A percentile compares a stretch with the other conserved stretches of the same genome.
phyloP scores from a whole-genome alignment of 208 protist species.

The Histomonas meleagridis region DNA sequence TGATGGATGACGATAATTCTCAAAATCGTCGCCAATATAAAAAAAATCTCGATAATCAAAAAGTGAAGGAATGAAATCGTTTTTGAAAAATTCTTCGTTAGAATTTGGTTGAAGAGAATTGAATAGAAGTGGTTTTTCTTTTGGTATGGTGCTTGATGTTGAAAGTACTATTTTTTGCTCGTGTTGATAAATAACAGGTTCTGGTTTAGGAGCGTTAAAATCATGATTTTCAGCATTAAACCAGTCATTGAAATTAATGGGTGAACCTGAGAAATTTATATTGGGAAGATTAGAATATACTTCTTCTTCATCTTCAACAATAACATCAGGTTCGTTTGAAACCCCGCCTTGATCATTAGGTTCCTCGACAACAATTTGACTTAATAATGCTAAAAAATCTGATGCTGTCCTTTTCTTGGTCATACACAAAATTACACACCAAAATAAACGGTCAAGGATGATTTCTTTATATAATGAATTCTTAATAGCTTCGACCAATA shows the following conservation, averaged over 20 bases:
- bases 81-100: neutral
- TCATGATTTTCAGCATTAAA: neutral
- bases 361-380: neutral
- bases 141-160: neutral
- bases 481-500: too few relatives aligned
- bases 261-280: neutral
- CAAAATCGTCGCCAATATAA: neutral
- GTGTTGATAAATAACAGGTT: neutral
- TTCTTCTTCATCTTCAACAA: neutral
- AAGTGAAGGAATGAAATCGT: neutral
- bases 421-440: too few relatives aligned
- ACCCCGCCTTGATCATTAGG: neutral
- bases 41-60: slow-evolving; percentile 30
- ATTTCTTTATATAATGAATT: too few relatives aligned
- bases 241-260: neutral
- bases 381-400: neutral
- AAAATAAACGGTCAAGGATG: too few relatives aligned
- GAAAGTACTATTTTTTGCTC: neutral
- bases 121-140: neutral
- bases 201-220: neutral
- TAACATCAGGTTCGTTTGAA: neutral
- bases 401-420: neutral
- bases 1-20: neutral
- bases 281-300: neutral
- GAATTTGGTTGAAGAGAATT: neutral